Evolutionary conservation across 345 rosid genomes (phyloP), one percentile per base, ranked within the genome.

Genomic region (Camelina laxa): DNA sequence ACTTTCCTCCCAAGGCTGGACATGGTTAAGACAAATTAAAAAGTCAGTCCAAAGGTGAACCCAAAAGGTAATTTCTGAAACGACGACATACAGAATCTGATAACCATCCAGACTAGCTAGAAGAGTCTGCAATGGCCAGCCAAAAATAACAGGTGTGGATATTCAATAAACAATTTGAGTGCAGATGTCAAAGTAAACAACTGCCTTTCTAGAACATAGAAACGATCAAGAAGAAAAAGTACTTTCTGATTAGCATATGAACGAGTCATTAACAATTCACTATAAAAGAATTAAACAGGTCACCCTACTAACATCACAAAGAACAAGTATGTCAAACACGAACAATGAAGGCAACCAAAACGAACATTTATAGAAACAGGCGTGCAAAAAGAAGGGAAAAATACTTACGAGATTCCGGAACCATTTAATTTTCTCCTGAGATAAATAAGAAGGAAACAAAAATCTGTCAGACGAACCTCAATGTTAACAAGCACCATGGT

Each of bases 401-500:
- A 42, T 63, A 90, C 98, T 91, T 82, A 92, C 97, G 61, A 70
- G 89, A 77, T 69, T 81, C 48, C 69, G 82, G 69, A 87, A 92
- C 98, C 98, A 94, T 79, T 56, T 90, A 84, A 78, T 85, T 41
- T 84, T 88, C 33, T 83, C 92, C 98, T 94, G 96, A 38, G 64
- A 82, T 61, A 57, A 82, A 63, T 38, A 35, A 53, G 79, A 79
- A 66, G 41, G 68, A 65, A 83, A 50, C 22, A 55, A 50, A 74
- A 35, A 73, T 64, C 15, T 31, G 48, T 80, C 57, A 80, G 70
- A 44, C 17, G n/a, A 62, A 63, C 30, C 64, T 62, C 50, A 55
- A 69, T n/a, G 49, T 9, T 53, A 30, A 50, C 79, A 75, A 54
- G 59, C 39, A 61, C 12, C 13, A 6, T 47, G 50, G 60, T 51